These are phyloP conservation scores for Acephala macrosclerotiorum DNA, from an alignment of 2,329 filamentous ascomycete species.

Conservation along the genomic window DNA sequence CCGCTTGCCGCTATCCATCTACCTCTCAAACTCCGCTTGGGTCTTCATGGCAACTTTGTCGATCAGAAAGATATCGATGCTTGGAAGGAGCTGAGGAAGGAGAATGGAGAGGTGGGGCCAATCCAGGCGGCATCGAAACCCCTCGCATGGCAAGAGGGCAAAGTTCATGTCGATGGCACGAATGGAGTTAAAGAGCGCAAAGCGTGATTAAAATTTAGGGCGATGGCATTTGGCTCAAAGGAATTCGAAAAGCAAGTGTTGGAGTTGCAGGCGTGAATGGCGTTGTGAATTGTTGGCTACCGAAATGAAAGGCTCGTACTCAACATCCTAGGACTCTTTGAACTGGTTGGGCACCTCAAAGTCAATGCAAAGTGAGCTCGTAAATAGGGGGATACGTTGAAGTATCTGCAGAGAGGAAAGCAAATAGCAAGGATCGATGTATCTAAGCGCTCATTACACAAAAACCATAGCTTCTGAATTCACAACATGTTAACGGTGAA, in stretches of 20 bases:
- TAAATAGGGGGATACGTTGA: not conserved
- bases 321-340: too few relatives aligned
- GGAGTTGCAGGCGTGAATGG: not conserved
- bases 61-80: slow-evolving; percentile 47
- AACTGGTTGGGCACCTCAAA: too few relatives aligned
- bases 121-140: slow-evolving; percentile 47
- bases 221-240: not conserved
- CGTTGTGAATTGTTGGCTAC: not conserved
- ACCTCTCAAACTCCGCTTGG: slow-evolving; percentile 44
- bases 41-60: slow-evolving; percentile 47
- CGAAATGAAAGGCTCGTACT: not conserved
- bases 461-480: not conserved
- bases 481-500: slow-evolving; percentile 5
- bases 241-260: not conserved
- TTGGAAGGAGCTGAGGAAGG: slow-evolving; percentile 48
- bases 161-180: not conserved
- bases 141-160: slow-evolving; percentile 49
- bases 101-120: slow-evolving; percentile 48
- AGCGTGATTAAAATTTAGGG: not conserved
- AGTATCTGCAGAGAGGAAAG: not conserved
- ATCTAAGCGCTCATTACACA: not conserved
- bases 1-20: slow-evolving; percentile 46
- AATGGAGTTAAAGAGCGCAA: not conserved
- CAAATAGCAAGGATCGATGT: not conserved
- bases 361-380: not conserved